Conservation (phyloP, 2,329 filamentous ascomycete species). For the Zelopaecilomyces penicillatus region DNA sequence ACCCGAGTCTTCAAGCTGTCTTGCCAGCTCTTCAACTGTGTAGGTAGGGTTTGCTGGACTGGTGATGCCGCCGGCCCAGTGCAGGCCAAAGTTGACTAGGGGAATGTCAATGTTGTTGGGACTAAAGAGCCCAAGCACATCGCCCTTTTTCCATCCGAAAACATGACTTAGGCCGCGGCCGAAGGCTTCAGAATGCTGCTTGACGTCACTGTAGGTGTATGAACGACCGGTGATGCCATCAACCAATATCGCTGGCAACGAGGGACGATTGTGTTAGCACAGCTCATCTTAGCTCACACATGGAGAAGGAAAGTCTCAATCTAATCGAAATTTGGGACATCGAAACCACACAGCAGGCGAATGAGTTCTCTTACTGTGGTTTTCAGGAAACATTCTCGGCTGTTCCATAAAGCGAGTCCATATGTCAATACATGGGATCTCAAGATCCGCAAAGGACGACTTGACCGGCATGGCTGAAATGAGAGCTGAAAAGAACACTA, state of each 20-base stretch:
- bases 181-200: constrained; percentile 60
- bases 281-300: too few relatives aligned
- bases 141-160: constrained; percentile 74
- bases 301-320: too few relatives aligned
- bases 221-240: constrained; percentile 60
- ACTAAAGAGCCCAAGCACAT: constrained; percentile 74
- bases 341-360: background rate
- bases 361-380: constrained; percentile 51
- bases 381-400: constrained; percentile 60
- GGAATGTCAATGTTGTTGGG: constrained; percentile 83
- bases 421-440: constrained; percentile 67
- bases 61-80: constrained; percentile 74
- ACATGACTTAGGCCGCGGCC: constrained; percentile 67
- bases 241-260: constrained; percentile 59
- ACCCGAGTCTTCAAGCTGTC: constrained; percentile 71
- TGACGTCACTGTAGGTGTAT: constrained; percentile 65
- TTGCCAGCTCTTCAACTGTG: constrained; percentile 72
- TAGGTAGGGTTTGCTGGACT: constrained; percentile 88
- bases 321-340: background rate
- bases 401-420: constrained; percentile 71
- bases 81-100: constrained; percentile 64
- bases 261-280: constrained; percentile 1
- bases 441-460: constrained; percentile 55
- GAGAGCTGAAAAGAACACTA: background rate
- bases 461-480: constrained; percentile 56